Conservation (phyloP, 2,329 filamentous ascomycete species). For the Geoglossum cookeanum region DNA sequence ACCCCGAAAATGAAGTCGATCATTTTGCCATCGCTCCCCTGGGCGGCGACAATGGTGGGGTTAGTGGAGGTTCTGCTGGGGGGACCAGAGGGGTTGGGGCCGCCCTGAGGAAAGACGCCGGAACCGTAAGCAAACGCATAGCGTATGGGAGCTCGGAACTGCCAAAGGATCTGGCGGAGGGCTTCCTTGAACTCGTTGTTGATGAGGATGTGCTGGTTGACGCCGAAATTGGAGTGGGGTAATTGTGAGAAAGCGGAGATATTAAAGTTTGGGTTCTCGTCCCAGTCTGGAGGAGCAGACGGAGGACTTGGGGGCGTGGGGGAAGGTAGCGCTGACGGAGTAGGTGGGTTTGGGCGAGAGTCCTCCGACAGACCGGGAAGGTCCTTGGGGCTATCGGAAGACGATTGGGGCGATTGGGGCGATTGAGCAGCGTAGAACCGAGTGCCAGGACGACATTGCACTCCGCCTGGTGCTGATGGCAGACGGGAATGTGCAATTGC, state of each 20-base stretch:
- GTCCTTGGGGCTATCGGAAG: not conserved
- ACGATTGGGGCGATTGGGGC: conserved; percentile 8
- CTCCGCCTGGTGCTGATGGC: not conserved
- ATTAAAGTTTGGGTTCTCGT: conserved; percentile 51
- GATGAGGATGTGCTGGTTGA: conserved; percentile 92
- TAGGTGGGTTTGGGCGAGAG: not conserved
- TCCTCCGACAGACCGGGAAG: not conserved
- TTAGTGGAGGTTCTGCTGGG: conserved; percentile 47
- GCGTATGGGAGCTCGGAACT: conserved; percentile 81
- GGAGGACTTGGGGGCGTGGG: conserved; percentile 15
- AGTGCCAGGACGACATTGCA: not conserved
- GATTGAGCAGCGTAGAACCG: conserved; percentile 11
- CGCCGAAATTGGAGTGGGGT: conserved; percentile 64
- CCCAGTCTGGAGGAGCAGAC: conserved; percentile 39
- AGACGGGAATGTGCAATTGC: not conserved
- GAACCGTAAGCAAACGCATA: conserved; percentile 97
- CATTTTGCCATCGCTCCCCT: conserved; percentile 81
- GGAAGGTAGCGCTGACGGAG: not conserved
- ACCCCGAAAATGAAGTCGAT: conserved; percentile 98
- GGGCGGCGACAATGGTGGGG: conserved; percentile 65
- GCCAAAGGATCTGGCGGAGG: conserved; percentile 68
- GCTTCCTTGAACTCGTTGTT: conserved; percentile 91
- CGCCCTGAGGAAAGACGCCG: conserved; percentile 73
- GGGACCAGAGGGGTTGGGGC: conserved; percentile 26
- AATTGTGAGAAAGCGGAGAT: conserved; percentile 60